Evolutionary conservation across 1,284 basidiomycete genomes (phyloP), one percentile per base, ranked within the genome.

Genomic region (Rhodotorula mucilaginosa): DNA sequence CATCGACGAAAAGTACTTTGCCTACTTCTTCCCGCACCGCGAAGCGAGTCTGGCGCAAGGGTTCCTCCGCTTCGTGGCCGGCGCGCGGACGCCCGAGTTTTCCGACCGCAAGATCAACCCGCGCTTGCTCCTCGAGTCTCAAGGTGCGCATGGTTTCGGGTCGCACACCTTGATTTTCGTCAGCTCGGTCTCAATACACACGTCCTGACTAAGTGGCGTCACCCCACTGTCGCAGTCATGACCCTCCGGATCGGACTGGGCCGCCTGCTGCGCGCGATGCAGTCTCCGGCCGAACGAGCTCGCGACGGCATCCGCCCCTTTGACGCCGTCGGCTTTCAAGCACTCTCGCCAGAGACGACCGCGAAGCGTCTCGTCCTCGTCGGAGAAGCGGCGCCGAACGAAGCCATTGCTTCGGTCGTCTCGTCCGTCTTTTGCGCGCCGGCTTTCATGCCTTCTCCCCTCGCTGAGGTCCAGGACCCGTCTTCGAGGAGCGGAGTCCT

Each of bases 1-100:
- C 13, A 86, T 92, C 64, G 91, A 93, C 77, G 90, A 92, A 82
- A 93, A 93, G 79, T 85, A 91, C 4, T 92, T 91, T 81, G 89
- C 88, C 70, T 91, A 91, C 84, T 92, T 90, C 89, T 85, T 90
- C 71, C 84, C 92, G 10, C 90, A 92, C 80, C 87, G 87, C 29
- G 90, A 92, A 76, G 85, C 65, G 87, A 86, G 78, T 88, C 73
- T 86, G 88, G 0, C 88, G 88, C 73, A 91, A 78, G 90, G 90
- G n/a, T 90, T 92, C 76, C 90, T 87, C 80, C 87, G 91, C 34
- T 92, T 92, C 81, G 90, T 92, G 80, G 90, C 87, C 0, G 91
- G 91, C 13, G 85, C 91, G 79, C 90, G 91, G 79, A 90, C 91
- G 61, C 88, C 87, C 76, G 90, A 92, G 79, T 92, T 92, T 82